Evolutionary conservation across 2,329 filamentous ascomycete species (phyloP), one percentile per base, ranked within the genome.

Genomic region (Nothophoma quercina): DNA sequence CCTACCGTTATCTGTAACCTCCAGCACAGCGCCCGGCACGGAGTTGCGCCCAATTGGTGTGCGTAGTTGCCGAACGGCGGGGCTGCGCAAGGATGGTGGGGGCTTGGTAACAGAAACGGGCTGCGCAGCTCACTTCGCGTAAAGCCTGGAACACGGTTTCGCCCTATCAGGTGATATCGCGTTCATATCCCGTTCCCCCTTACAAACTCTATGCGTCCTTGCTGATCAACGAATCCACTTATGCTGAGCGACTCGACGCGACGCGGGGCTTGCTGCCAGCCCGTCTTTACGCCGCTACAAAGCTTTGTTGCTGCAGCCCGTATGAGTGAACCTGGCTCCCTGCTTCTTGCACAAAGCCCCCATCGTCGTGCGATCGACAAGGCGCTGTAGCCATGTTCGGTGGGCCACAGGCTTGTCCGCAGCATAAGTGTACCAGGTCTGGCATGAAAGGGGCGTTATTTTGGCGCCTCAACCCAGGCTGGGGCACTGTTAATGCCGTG

Each of bases 101-200:
- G 42, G 30, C 28, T 28, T 23, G 9, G 49, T 42, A 21, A 36
- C 42, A 22, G 36, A 8, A 23, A 13, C 34, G 5, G 42, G n/a
- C n/a, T n/a, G n/a, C n/a, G n/a, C n/a, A n/a, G n/a, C n/a, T n/a
- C n/a, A n/a, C n/a, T n/a, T n/a, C n/a, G n/a, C n/a, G n/a, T n/a
- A 6, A 25, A 10, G 25, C 25, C 23, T 16, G 19, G 38, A 10
- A 59, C 65, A 39, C 66, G 61, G 25, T 48, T 41, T 58, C 67
- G 60, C 68, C 61, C 49, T 55, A 60, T 71, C 70, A 71, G 53
- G 56, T 71, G 69, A 72, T 65, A 69, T 65, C 67, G 68, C 64
- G 68, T 44, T 18, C 18, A 22, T 34, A 28, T 33, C 36, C 38
- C n/a, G 35, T 26, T 15, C 9, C 13, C 22, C 29, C 23, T 38